Conservation (phyloP, 257 asterid species). For the Anisodus acutangulus region DNA sequence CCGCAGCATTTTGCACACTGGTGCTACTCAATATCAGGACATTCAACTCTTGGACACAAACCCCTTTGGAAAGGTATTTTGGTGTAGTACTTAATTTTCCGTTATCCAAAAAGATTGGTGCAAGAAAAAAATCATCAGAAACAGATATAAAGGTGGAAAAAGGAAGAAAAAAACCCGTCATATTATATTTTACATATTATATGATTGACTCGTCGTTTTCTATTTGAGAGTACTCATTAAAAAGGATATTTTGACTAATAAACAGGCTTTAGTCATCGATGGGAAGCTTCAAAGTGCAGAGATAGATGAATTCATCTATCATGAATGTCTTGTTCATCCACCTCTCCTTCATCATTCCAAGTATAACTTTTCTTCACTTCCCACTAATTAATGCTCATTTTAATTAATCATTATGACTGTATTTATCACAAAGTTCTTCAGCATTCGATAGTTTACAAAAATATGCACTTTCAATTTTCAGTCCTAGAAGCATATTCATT, state of each 20-base stretch:
- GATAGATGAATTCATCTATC: slow-evolving; percentile 90
- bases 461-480: slow-evolving; percentile 34
- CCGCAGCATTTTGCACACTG: slow-evolving; percentile 85
- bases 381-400: neutral
- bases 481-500: slow-evolving; percentile 80
- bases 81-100: neutral
- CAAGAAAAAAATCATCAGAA: neutral
- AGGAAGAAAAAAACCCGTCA: neutral
- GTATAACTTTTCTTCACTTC: slow-evolving; percentile 36
- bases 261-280: slow-evolving; percentile 87
- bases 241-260: neutral
- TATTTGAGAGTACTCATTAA: no score
- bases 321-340: slow-evolving; percentile 93
- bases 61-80: slow-evolving; percentile 82
- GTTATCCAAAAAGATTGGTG: neutral
- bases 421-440: neutral
- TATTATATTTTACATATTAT: neutral
- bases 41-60: slow-evolving; percentile 93
- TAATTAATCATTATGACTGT: neutral
- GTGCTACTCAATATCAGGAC: slow-evolving; percentile 88
- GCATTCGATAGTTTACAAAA: neutral
- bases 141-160: neutral
- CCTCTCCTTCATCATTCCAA: slow-evolving; percentile 70
- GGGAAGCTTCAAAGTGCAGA: slow-evolving; percentile 98
- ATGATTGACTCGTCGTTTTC: neutral